Evolutionary conservation across 2,329 filamentous ascomycete genomes (phyloP).

Genomic region (Sphaerulina musiva): DNA sequence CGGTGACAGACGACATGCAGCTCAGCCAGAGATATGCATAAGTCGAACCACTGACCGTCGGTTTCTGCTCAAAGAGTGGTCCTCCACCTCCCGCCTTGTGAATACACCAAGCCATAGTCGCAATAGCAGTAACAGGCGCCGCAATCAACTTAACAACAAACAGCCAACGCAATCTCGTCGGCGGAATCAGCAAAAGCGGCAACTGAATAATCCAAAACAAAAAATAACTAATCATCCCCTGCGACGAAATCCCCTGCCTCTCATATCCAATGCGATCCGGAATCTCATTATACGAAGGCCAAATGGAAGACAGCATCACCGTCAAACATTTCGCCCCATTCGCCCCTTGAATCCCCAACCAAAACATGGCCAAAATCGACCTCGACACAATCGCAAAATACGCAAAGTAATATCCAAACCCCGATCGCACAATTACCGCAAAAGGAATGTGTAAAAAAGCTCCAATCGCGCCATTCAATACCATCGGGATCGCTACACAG

Average conservation of each 20-base stretch:
- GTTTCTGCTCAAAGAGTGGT: background rate
- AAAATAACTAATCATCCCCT: background rate
- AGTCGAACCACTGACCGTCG: conserved; percentile 37
- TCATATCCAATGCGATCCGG: conserved; percentile 37
- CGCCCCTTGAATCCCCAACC: conserved; percentile 23
- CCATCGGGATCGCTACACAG: background rate
- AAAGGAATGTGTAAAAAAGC: background rate
- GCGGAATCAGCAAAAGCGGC: background rate
- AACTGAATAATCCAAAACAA: background rate
- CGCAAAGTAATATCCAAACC: background rate
- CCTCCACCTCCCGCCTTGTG: background rate
- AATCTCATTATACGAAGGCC: conserved; percentile 38
- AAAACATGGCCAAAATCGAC: conserved; percentile 25
- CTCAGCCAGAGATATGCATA: conserved; percentile 38
- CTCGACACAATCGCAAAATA: conserved; percentile 21
- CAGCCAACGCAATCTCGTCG: background rate
- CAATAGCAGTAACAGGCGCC: background rate
- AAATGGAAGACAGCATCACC: conserved; percentile 28
- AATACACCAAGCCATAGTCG: background rate
- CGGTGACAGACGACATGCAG: conserved; percentile 45
- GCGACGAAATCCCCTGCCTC: background rate
- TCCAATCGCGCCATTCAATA: background rate
- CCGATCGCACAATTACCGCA: background rate
- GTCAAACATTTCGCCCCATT: conserved; percentile 19
- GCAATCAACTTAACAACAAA: background rate